A percentile compares a stretch with the other conserved stretches of the same genome.
These are phyloP conservation scores for Saccharomyces pastorianus DNA, from an alignment of 1,139 yeast genomes.

Conservation along the genomic window DNA sequence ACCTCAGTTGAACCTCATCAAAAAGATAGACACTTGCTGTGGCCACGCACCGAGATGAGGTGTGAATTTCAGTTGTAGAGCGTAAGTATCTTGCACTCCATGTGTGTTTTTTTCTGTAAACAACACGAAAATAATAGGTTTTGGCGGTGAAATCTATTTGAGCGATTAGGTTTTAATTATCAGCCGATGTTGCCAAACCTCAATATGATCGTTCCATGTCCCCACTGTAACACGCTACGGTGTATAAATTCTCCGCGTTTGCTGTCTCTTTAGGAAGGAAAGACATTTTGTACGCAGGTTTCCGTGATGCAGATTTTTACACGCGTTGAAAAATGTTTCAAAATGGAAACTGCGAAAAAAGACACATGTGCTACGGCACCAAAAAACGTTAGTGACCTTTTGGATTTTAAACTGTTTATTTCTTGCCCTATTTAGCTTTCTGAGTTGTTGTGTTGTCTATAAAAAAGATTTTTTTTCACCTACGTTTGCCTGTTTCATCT, in stretches of 20 bases:
- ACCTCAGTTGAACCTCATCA: too few species aligned
- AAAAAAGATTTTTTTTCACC: neutral
- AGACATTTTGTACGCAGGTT: neutral
- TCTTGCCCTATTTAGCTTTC: neutral
- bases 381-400: neutral
- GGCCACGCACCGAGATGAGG: too few species aligned
- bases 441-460: neutral
- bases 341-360: neutral
- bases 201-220: neutral
- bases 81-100: too few species aligned
- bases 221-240: neutral
- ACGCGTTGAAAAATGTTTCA: neutral
- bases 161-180: neutral
- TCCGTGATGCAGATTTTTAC: neutral
- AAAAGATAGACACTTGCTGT: too few species aligned
- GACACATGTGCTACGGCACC: neutral
- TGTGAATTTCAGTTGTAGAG: too few species aligned
- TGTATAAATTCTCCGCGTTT: neutral
- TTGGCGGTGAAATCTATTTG: too few species aligned
- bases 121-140: too few species aligned
- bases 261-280: neutral
- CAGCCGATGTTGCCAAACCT: neutral
- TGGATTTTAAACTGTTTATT: neutral
- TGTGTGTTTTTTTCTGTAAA: too few species aligned
- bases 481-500: neutral